These are phyloP conservation scores for Lepidium africanum DNA, from an alignment of 345 rosid genomes.

Conservation along the genomic window DNA sequence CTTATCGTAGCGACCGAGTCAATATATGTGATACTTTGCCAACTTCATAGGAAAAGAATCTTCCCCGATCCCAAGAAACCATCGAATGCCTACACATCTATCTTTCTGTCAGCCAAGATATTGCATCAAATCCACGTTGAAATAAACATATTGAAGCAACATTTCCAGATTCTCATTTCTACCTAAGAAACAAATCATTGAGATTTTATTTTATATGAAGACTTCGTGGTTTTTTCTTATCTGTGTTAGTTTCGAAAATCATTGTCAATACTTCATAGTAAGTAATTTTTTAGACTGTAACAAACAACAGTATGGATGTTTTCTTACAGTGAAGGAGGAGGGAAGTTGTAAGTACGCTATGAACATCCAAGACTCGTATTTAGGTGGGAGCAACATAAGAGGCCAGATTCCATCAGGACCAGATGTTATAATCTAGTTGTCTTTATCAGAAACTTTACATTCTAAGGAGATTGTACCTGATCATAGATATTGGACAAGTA, in stretches of 20 bases:
- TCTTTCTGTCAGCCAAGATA: constrained; percentile 7
- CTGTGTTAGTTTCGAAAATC: neutral
- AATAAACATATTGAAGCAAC: neutral
- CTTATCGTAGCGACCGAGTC: constrained; percentile 11
- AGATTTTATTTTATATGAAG: no score
- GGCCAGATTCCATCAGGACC: neutral
- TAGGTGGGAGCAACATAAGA: neutral
- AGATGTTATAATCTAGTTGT: neutral
- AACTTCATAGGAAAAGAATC: constrained; percentile 18
- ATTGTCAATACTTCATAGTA: neutral
- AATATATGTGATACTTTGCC: constrained; percentile 23
- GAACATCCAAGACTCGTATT: neutral
- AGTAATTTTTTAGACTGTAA: neutral
- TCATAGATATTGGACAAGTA: neutral
- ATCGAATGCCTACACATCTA: neutral
- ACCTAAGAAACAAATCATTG: neutral
- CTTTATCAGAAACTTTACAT: neutral
- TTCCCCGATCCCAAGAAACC: neutral
- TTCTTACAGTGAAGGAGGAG: neutral
- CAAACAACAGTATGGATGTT: neutral
- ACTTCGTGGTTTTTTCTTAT: no score
- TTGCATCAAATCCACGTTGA: constrained; percentile 3
- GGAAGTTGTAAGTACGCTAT: neutral
- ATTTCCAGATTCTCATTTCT: neutral
- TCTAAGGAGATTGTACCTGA: constrained; percentile 5